Conservation (phyloP, 192 early-diverging fungal genomes). For the Podila minutissima region DNA sequence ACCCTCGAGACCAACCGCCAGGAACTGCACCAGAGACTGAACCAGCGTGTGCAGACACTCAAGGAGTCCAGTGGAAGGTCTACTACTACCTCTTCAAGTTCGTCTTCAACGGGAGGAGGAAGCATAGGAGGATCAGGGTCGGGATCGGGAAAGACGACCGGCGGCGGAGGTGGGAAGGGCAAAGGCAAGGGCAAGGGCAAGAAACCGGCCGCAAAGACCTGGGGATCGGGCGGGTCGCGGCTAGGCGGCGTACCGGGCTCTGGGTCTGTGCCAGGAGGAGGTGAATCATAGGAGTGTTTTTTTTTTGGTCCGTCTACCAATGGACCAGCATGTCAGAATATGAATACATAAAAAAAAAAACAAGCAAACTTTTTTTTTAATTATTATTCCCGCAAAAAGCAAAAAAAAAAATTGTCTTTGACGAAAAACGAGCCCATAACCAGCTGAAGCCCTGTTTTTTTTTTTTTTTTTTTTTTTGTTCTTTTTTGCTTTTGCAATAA, state of each 20-base stretch:
- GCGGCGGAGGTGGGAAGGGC: no score
- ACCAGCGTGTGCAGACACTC: conserved; percentile 25
- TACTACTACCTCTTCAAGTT: conserved; percentile 6
- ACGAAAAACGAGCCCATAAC: not conserved
- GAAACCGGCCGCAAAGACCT: conserved; percentile 23
- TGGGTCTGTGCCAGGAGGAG: not conserved
- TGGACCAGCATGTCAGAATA: not conserved
- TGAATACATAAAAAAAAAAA: not conserved
- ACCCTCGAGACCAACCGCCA: conserved; percentile 20
- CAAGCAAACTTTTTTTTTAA: no score
- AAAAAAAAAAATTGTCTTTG: no score
- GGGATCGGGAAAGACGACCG: not conserved
- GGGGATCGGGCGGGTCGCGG: conserved; percentile 34
- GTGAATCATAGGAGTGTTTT: no score
- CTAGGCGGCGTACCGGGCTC: conserved; percentile 39
- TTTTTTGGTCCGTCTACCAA: no score
- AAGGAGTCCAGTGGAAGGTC: conserved; percentile 24
- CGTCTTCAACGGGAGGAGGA: conserved; percentile 1
- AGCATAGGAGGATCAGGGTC: conserved; percentile 1
- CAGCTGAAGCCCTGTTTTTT: not conserved
- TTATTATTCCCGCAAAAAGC: no score
- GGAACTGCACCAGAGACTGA: conserved; percentile 28
- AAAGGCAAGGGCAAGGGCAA: conserved; percentile 21
- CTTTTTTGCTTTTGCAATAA: no score
- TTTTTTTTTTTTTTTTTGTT: not conserved